These are phyloP conservation scores for Albatrellus ellisii DNA, from an alignment of 768 basidiomycete genomes.

Conservation along the genomic window DNA sequence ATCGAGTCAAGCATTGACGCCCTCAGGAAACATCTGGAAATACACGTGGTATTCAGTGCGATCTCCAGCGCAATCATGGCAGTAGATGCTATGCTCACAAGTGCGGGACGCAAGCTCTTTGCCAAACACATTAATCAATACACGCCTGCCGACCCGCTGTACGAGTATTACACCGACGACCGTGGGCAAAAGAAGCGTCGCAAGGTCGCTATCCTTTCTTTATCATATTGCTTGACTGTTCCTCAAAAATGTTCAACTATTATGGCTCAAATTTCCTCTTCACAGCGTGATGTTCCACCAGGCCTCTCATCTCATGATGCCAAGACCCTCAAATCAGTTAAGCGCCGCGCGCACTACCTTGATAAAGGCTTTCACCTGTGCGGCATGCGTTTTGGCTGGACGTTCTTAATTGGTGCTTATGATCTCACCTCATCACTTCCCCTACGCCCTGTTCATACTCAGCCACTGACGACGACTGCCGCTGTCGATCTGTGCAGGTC, in stretches of 20 bases:
- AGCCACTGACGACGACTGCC: background rate
- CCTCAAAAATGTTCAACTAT: background rate
- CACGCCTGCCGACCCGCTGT: constrained; percentile 60
- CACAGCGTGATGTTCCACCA: constrained; percentile 53
- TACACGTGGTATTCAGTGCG: no score
- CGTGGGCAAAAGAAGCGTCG: constrained; percentile 42
- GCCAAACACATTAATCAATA: constrained; percentile 52
- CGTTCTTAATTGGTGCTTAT: constrained; percentile 50
- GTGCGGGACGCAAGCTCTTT: constrained; percentile 48
- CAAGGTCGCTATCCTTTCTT: constrained; percentile 29
- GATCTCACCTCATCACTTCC: background rate
- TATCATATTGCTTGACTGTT: background rate
- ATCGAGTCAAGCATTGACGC: no score
- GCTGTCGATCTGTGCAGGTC: constrained; percentile 22
- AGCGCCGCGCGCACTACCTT: constrained; percentile 69
- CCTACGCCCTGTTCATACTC: background rate
- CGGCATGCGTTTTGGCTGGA: constrained; percentile 80
- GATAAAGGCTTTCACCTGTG: constrained; percentile 78
- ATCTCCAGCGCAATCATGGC: background rate
- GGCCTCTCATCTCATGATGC: constrained; percentile 70
- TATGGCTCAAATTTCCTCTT: background rate
- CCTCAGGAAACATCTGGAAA: no score
- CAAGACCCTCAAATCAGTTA: constrained; percentile 60
- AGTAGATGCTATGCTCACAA: constrained; percentile 18
- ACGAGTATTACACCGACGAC: constrained; percentile 46